Base-by-base conservation (phyloP, 2,329 filamentous ascomycete genomes). In the Colletotrichum costaricense region DNA sequence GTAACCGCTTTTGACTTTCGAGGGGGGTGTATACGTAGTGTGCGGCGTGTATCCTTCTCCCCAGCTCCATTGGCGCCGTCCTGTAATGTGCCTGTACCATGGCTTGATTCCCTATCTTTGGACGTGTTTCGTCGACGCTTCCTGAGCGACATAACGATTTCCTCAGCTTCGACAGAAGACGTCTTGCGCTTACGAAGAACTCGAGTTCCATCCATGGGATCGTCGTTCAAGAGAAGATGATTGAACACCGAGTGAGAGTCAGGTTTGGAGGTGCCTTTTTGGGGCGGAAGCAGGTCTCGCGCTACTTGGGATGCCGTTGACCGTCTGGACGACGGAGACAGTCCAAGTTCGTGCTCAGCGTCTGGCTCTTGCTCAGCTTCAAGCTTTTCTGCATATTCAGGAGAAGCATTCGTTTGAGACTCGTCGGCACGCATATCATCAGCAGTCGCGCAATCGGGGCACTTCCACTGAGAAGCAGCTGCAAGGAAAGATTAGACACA, bases 171-270 rank as follows among this genome's bases (percentile, higher is more conserved):
- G 14, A 89, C 86, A 3, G 93, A 93, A 1, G 94, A 95, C 22
- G 94, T 92, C 82, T 96, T 97, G 67, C 95, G 91, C 83, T 97
- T 97, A 73, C 95, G 90, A 73, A 97, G 85, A 38, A 93, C 90
- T 66, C 95, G 92, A 9, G 94, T 92, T 58, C 93, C 93, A 81
- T 96, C 93, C 84, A 93, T 87, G 8, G 92, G 88, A 78, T 95
- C 93, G 74, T 93, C 93, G 66, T 93, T 90, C 67, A 93, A 86
- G 49, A 93, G 91, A 12, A 93, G 84, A 69, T 92, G 91, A 76
- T 93, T 93, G 81, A 95, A 95, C 33, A 95, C 90, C 0, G 94
- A 95, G 81, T 94, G 93, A 19, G 93, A 94, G 74, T 92, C 91
- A 19, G 92, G 89, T 74, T 90, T 92, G 74, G 89, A 86, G 8